Evolutionary conservation across 345 rosid genomes (phyloP).

Genomic region (Populus tremula): DNA sequence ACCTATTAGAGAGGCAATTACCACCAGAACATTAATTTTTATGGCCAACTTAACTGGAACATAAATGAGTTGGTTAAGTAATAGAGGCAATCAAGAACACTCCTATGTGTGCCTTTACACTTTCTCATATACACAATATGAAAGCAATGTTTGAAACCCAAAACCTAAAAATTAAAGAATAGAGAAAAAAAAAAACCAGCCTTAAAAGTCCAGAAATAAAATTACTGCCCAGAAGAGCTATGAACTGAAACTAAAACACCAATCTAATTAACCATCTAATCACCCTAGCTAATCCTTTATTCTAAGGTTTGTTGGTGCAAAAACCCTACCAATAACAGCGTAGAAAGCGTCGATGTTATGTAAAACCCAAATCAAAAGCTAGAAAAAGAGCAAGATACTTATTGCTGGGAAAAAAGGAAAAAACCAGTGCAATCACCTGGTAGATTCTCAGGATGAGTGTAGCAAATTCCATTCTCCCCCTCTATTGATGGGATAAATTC

Average conservation of each 20-base stretch:
- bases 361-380: not conserved
- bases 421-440: constrained; percentile 48
- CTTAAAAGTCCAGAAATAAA: too few relatives aligned
- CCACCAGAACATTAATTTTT: not conserved
- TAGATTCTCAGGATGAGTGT: constrained; percentile 84
- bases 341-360: not conserved
- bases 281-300: not conserved
- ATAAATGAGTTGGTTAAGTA: not conserved
- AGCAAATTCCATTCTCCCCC: constrained; percentile 91
- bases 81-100: not conserved
- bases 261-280: not conserved
- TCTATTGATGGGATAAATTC: constrained; percentile 84
- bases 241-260: not conserved
- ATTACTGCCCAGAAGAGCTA: too few relatives aligned
- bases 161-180: not conserved
- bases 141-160: not conserved
- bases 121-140: not conserved
- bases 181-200: not conserved
- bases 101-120: not conserved
- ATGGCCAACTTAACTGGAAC: not conserved
- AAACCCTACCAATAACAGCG: not conserved
- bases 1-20: not conserved
- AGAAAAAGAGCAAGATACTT: not conserved
- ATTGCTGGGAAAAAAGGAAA: not conserved
- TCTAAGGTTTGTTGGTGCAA: not conserved